Evolutionary conservation across 768 basidiomycete species (phyloP).

Genomic region (Sutorius australiensis): DNA sequence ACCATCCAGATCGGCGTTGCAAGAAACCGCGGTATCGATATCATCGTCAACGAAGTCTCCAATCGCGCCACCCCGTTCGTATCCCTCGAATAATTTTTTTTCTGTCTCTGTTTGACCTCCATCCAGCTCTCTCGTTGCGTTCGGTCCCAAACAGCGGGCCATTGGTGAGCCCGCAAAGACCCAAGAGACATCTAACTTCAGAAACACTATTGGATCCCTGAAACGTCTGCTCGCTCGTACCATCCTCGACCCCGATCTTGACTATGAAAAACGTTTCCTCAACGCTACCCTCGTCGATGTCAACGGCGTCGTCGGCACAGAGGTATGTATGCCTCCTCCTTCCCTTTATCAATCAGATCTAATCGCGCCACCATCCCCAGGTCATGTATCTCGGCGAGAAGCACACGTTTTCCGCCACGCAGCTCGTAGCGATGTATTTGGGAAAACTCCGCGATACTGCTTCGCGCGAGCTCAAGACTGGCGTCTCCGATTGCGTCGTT

Average conservation of each 20-base stretch:
- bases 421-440: slow-evolving; percentile 88
- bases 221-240: slow-evolving; percentile 89
- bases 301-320: slow-evolving; percentile 74
- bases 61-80: slow-evolving; percentile 95
- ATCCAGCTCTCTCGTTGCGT: slow-evolving; percentile 86
- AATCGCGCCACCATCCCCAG: slow-evolving; percentile 37
- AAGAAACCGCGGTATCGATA: slow-evolving; percentile 94
- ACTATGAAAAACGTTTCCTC: slow-evolving; percentile 87
- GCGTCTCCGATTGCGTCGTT: slow-evolving; percentile 90
- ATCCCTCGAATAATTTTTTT: not conserved
- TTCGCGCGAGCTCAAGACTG: slow-evolving; percentile 76
- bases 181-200: slow-evolving; percentile 96
- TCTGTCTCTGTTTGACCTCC: not conserved
- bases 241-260: slow-evolving; percentile 74
- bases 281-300: slow-evolving; percentile 85
- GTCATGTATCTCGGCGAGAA: slow-evolving; percentile 86
- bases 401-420: slow-evolving; percentile 77
- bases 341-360: slow-evolving; percentile 9
- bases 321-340: slow-evolving; percentile 58
- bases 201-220: slow-evolving; percentile 91
- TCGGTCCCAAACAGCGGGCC: slow-evolving; percentile 84
- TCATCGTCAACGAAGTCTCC: slow-evolving; percentile 96
- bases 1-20: slow-evolving; percentile 84
- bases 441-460: slow-evolving; percentile 89
- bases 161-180: slow-evolving; percentile 97